Conservation (phyloP, 2,329 filamentous ascomycete species). For the Rasamsonia emersonii region DNA sequence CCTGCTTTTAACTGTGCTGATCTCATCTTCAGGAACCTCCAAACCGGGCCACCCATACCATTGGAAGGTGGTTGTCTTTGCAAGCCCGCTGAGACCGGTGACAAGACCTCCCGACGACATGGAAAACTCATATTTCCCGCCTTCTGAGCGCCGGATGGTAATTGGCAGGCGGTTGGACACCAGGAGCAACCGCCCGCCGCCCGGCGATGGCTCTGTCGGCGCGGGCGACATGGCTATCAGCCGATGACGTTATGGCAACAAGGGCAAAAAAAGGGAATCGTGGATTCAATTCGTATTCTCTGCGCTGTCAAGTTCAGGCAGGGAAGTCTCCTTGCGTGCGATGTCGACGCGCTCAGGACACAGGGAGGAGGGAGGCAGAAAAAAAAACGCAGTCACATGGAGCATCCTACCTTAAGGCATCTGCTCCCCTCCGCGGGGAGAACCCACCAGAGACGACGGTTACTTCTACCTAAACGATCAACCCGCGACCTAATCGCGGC, state of each 20-base stretch:
- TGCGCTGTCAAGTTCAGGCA: no score
- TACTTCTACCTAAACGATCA: no score
- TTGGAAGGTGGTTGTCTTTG: constrained; percentile 82
- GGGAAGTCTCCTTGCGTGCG: no score
- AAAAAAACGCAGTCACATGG: no score
- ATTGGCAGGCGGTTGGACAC: constrained; percentile 89
- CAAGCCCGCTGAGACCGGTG: constrained; percentile 77
- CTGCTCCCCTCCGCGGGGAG: no score
- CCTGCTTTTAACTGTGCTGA: constrained; percentile 59
- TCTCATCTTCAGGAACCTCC: constrained; percentile 75
- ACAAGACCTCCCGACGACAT: constrained; percentile 93
- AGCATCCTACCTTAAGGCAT: no score
- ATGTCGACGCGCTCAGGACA: no score
- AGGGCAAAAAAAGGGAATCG: no score
- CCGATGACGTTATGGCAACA: background rate
- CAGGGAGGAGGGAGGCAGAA: no score
- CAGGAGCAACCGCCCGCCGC: constrained; percentile 53
- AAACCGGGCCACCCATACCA: constrained; percentile 97
- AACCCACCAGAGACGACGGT: no score
- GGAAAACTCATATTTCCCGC: constrained; percentile 79
- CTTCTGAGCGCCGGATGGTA: constrained; percentile 82
- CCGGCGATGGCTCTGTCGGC: constrained; percentile 7
- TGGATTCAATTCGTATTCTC: no score
- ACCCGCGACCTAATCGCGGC: no score
- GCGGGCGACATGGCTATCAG: constrained; percentile 7